Base-by-base conservation (phyloP, 1,284 basidiomycete species). In the Microbotryomycetes sp. region DNA sequence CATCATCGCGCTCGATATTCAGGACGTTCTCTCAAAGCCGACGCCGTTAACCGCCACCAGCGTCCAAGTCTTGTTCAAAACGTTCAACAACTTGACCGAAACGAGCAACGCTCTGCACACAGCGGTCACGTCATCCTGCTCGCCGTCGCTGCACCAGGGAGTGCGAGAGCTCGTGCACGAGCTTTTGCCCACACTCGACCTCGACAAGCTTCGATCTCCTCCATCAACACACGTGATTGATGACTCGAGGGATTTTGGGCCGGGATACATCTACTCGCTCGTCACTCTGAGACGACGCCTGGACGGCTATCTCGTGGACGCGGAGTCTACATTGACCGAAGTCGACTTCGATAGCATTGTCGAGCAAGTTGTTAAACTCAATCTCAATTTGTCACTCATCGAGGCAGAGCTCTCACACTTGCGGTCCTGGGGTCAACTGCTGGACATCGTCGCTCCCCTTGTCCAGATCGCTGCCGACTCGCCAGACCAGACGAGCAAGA, bases 311-410 rank as follows among this genome's bases (percentile, higher is more conserved):
- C 81, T 56, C 75, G 74, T 16, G 59, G 71, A 66, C 2, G 27
- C 27, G 26, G 63, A 62, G 21, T 11, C 9, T 9, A 11, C 35
- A 18, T 18, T 41, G 35, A 41, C 11, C 35, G 35, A 41, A 18
- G 35, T 11, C 35, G 35, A 41, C 35, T 41, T 41, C 11, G 52
- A 67, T 18, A 61, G 69, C 27, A 47, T 68, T 45, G 75, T 78
- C 61, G 73, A 77, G 4, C 76, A 80, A 18, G 68, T 74, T 7
- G 74, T 79, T 2, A 81, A 82, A 18, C 82, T 90, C 75, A 92
- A 91, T 73, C 79, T 89, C 65, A 90, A 92, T 73, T 82, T 91
- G 67, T 92, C 90, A 0, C 77, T 93, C 49, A 80, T 89, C 30
- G 87, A 93, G 69, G 81, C 87, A 1, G 87, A 92, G 74, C 82